Conservation (phyloP, 2,329 filamentous ascomycete genomes). For the Scytalidium sp. region DNA sequence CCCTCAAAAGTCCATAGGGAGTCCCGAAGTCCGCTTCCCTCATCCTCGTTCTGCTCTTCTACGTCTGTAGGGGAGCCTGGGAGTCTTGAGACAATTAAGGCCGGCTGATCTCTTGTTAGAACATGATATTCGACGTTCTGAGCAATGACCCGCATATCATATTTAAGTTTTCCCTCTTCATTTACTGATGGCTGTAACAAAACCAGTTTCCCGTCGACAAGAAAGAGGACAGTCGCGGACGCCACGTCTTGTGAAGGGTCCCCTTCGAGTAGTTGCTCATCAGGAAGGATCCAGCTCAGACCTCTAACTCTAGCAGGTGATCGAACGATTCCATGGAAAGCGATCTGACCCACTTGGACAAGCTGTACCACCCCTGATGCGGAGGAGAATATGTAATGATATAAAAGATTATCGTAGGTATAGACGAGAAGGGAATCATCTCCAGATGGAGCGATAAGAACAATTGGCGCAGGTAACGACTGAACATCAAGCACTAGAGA, state of each 20-base stretch:
- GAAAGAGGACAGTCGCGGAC: slow-evolving; percentile 86
- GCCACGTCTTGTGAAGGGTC: slow-evolving; percentile 95
- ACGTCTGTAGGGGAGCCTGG: slow-evolving; percentile 5
- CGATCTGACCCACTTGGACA: slow-evolving; percentile 95
- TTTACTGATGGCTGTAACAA: slow-evolving; percentile 83
- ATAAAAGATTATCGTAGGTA: slow-evolving; percentile 92
- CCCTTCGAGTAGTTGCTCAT: slow-evolving; percentile 82
- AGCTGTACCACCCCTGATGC: slow-evolving; percentile 68
- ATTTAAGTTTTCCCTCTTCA: slow-evolving; percentile 82
- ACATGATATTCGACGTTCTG: slow-evolving; percentile 96
- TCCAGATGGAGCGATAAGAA: slow-evolving; percentile 83
- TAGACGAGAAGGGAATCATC: slow-evolving; percentile 95
- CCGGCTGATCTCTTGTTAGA: slow-evolving; percentile 81
- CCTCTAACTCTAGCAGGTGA: slow-evolving; percentile 90
- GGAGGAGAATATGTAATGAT: slow-evolving; percentile 87
- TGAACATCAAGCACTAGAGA: slow-evolving; percentile 73
- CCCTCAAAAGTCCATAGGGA: slow-evolving; percentile 96
- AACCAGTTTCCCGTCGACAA: slow-evolving; percentile 97
- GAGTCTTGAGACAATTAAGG: slow-evolving; percentile 13
- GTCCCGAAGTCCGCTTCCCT: slow-evolving; percentile 57
- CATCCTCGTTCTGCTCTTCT: slow-evolving; percentile 13
- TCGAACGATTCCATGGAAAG: slow-evolving; percentile 92
- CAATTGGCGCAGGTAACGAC: slow-evolving; percentile 78
- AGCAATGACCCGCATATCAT: slow-evolving; percentile 95
- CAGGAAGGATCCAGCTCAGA: slow-evolving; percentile 93